phyloP scores from a whole-genome alignment of 1,284 basidiomycete species.

The Spongispora temasekensis region DNA sequence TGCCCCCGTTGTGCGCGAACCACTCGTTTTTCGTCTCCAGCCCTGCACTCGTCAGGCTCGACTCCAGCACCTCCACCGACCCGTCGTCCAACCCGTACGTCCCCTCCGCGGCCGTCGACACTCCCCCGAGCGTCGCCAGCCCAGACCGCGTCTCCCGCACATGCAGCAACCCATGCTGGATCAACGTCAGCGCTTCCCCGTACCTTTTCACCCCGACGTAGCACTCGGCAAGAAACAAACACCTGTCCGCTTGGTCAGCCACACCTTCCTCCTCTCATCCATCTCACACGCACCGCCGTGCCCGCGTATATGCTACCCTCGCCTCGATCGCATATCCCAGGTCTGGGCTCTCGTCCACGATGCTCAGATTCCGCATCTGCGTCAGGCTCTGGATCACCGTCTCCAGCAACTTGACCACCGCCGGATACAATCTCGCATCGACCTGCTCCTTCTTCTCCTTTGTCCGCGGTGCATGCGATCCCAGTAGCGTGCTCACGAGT shows the following conservation, averaged over 20 bases:
- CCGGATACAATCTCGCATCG: slow-evolving; percentile 73
- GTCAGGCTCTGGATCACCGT: slow-evolving; percentile 80
- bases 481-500: slow-evolving; percentile 68
- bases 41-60: slow-evolving; percentile 49
- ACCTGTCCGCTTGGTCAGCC: slow-evolving; percentile 42
- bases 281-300: slow-evolving; percentile 55
- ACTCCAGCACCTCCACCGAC: slow-evolving; percentile 55
- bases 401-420: slow-evolving; percentile 86
- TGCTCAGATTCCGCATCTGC: slow-evolving; percentile 79
- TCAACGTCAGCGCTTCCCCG: slow-evolving; percentile 67
- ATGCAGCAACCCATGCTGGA: slow-evolving; percentile 69
- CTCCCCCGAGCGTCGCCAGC: slow-evolving; percentile 44
- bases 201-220: slow-evolving; percentile 71
- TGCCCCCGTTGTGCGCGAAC: slow-evolving; percentile 76
- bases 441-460: slow-evolving; percentile 54
- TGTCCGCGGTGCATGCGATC: slow-evolving; percentile 38
- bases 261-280: background rate
- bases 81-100: slow-evolving; percentile 49
- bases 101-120: slow-evolving; percentile 47
- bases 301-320: slow-evolving; percentile 72
- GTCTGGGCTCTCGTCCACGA: slow-evolving; percentile 87
- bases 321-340: slow-evolving; percentile 77
- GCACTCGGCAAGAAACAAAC: slow-evolving; percentile 69
- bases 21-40: slow-evolving; percentile 73
- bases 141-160: slow-evolving; percentile 65